Evolutionary conservation across 352 stramenopile genomes (phyloP), one percentile per base, ranked within the genome.

Genomic region (Pseudoperonospora humuli): DNA sequence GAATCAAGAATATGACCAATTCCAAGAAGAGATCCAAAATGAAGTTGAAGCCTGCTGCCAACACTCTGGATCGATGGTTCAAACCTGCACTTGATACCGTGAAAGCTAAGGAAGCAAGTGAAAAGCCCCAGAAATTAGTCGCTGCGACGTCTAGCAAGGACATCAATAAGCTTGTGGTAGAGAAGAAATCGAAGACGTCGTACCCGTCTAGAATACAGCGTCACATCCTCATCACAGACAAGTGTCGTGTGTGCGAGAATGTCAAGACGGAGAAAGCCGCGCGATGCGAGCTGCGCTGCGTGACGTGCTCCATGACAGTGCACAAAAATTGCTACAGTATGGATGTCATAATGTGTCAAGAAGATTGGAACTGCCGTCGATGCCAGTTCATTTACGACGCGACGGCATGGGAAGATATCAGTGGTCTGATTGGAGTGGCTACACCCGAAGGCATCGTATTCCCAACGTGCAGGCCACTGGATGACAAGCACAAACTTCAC

Each of bases 271-370:
- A 82, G n/a, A 62, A 64, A 10, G 51, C 45, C 8, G 60, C 52
- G 40, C 58, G 75, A 8, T 87, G 75, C 21, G 72, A 84, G 40
- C 41, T 81, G 46, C 74, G 75, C 45, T 87, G 75, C 26, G 47
- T 59, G 14, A 62, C 51, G n/a, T 86, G 69, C 52, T 65, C 73
- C 19, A 78, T 84, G 69, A 84, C 71, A 10, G 67, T 84, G 29
- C 71, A 88, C 59, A 83, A 77, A 55, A 82, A 67, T 29, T 84
- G 73, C 52, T 88, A 86, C 21, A 59, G 43, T 7, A 60, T 79
- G 19, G 61, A 49, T 7, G 62, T n/a, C n/a, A n/a, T n/a, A 77
- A 11, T 14, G 68, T 4, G 52, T 59, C 1, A 57, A 77, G 36
- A 50, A 14, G 56, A 83, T 18, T 88, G 71, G 76, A 40, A 63